Conservation (phyloP, 768 basidiomycete genomes). For the Fomitopsis serialis region DNA sequence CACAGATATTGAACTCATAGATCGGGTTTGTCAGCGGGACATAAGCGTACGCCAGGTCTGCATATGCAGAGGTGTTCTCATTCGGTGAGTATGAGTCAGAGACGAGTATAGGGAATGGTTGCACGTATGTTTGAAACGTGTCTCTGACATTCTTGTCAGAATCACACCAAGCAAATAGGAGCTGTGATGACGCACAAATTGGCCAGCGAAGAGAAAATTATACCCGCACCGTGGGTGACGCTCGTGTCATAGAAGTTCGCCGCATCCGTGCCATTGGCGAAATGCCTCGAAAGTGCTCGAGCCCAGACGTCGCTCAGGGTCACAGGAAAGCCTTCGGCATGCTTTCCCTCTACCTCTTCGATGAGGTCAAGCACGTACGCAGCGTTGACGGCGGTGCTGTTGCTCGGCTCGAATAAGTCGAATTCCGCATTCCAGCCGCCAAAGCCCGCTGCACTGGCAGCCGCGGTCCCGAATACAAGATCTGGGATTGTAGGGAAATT, state of each 20-base stretch:
- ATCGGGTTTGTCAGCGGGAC: constrained; percentile 26
- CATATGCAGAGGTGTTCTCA: constrained; percentile 33
- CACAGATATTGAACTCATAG: constrained; percentile 27
- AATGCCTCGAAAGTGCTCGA: constrained; percentile 67
- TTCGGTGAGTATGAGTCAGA: constrained; percentile 47
- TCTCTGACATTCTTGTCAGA: constrained; percentile 26
- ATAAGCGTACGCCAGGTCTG: constrained; percentile 52
- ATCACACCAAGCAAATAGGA: background rate
- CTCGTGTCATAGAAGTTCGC: constrained; percentile 56
- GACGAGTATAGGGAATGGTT: constrained; percentile 67
- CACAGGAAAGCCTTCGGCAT: constrained; percentile 25
- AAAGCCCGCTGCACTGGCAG: constrained; percentile 55
- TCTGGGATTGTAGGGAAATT: constrained; percentile 53
- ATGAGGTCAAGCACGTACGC: constrained; percentile 50
- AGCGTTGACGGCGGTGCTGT: constrained; percentile 50
- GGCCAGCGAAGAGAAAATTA: constrained; percentile 59
- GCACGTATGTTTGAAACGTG: constrained; percentile 40
- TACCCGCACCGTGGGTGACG: constrained; percentile 65
- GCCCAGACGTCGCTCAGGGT: constrained; percentile 56
- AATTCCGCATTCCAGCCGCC: constrained; percentile 46
- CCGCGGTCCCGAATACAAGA: constrained; percentile 51
- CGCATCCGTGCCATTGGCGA: constrained; percentile 58
- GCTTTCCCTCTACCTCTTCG: constrained; percentile 52
- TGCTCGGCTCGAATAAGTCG: constrained; percentile 34
- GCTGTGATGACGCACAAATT: constrained; percentile 15